phyloP scores from a whole-genome alignment of 352 stramenopile species.

The Phytophthora macrochlamydospora region DNA sequence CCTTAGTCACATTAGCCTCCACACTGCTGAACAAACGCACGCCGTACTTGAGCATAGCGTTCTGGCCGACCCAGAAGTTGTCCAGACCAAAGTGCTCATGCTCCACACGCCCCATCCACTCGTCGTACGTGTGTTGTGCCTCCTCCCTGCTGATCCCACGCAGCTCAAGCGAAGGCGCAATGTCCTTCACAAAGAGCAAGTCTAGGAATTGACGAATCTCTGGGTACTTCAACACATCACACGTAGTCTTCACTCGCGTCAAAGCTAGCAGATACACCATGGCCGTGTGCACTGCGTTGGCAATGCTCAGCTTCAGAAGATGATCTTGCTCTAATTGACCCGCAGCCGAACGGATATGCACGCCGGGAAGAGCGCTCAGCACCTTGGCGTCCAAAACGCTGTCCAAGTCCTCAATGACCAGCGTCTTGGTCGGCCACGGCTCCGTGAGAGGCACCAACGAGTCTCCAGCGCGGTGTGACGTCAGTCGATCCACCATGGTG shows the following conservation, averaged over 20 bases:
- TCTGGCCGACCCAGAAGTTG: conserved; percentile 94
- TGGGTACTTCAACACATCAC: conserved; percentile 31
- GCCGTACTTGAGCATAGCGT: conserved; percentile 67
- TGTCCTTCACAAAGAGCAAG: conserved; percentile 80
- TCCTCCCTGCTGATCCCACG: conserved; percentile 33
- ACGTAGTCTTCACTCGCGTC: conserved; percentile 42
- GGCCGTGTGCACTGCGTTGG: conserved; percentile 92
- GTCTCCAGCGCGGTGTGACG: conserved; percentile 47
- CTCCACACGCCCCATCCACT: conserved; percentile 89
- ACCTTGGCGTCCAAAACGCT: conserved; percentile 33
- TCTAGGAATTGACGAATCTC: conserved; percentile 78
- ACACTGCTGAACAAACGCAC: conserved; percentile 51
- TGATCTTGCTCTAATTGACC: conserved; percentile 80
- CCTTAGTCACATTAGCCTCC: conserved; percentile 18
- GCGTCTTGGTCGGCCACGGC: conserved; percentile 60
- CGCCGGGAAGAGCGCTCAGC: conserved; percentile 45
- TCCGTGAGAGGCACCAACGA: conserved; percentile 64
- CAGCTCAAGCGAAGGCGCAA: conserved; percentile 55
- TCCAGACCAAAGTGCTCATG: conserved; percentile 89
- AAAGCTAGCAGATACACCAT: conserved; percentile 85
- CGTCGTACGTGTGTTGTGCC: conserved; percentile 56
- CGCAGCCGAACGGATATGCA: conserved; percentile 45
- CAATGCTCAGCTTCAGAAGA: conserved; percentile 90
- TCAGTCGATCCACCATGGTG: conserved; percentile 87
- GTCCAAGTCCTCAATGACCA: conserved; percentile 73